Conservation (phyloP, 2,329 filamentous ascomycete genomes). For the Paecilomyces niveus region DNA sequence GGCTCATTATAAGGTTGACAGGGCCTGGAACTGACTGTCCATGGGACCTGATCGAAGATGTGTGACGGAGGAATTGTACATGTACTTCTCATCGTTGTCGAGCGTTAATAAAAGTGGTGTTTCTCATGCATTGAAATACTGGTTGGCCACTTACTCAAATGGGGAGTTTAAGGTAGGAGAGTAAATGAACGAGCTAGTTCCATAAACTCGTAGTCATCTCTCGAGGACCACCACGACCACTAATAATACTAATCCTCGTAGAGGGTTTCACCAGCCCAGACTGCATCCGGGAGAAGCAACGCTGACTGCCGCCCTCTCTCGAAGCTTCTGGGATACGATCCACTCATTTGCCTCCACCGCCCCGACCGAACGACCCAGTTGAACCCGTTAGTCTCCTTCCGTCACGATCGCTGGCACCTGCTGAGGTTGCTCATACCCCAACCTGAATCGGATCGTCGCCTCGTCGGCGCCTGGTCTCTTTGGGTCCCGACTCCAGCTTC, state of each 20-base stretch:
- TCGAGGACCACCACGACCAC: background rate
- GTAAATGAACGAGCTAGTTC: background rate
- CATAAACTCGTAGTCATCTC: background rate
- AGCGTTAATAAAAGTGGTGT: background rate
- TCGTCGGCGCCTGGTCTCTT: conserved; percentile 5
- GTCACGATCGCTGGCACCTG: conserved; percentile 2
- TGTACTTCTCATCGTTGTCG: background rate
- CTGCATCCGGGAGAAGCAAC: conserved; percentile 1
- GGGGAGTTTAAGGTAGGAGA: background rate
- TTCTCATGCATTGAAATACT: background rate
- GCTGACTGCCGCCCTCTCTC: background rate
- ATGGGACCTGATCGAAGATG: background rate
- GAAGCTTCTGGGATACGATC: conserved; percentile 6
- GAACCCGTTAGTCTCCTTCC: background rate
- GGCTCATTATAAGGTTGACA: background rate
- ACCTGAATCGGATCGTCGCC: conserved; percentile 8
- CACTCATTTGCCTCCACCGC: conserved; percentile 2
- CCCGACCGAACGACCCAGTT: background rate
- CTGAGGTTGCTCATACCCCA: background rate
- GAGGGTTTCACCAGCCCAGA: background rate
- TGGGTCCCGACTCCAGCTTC: conserved; percentile 5
- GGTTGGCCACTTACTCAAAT: background rate
- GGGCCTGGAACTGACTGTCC: background rate
- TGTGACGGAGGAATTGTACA: background rate
- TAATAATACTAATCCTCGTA: background rate